Conservation (phyloP, 164 flowering plant genomes). For the Aristolochia californica region DNA sequence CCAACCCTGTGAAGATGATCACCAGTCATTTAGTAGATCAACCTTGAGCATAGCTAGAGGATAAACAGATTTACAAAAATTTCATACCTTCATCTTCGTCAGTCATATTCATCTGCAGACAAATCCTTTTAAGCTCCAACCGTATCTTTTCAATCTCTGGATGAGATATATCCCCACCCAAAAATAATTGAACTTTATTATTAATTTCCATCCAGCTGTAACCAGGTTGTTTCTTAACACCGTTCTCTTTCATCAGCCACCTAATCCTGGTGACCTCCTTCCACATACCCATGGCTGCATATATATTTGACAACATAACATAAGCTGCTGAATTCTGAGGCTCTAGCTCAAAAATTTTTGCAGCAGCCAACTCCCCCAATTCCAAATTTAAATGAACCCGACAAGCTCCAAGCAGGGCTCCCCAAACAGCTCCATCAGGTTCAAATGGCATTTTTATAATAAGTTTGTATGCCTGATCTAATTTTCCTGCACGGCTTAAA, state of each 20-base stretch:
- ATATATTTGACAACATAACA: slow-evolving; percentile 32
- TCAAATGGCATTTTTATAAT: slow-evolving; percentile 32
- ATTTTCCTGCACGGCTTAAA: slow-evolving; percentile 35
- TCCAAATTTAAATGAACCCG: slow-evolving; percentile 24
- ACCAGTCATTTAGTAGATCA: no score
- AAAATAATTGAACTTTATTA: slow-evolving; percentile 27
- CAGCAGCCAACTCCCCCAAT: slow-evolving; percentile 39
- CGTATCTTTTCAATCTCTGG: slow-evolving; percentile 28
- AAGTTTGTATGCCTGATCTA: slow-evolving; percentile 28
- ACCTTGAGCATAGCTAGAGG: no score
- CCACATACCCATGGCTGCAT: slow-evolving; percentile 44
- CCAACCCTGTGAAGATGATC: no score
- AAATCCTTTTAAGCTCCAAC: slow-evolving; percentile 18
- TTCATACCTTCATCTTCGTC: not conserved
- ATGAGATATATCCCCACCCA: slow-evolving; percentile 38
- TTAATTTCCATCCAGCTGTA: slow-evolving; percentile 44
- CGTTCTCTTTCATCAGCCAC: slow-evolving; percentile 32
- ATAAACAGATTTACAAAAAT: not conserved
- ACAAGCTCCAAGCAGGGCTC: slow-evolving; percentile 35
- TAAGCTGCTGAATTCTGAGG: slow-evolving; percentile 33
- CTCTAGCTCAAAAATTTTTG: slow-evolving; percentile 26
- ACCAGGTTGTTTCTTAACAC: slow-evolving; percentile 37
- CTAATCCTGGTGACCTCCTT: slow-evolving; percentile 25
- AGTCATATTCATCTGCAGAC: slow-evolving; percentile 21
- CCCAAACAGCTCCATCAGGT: slow-evolving; percentile 28